phyloP scores from a whole-genome alignment of 306 rosid species.

The Vigna angularis region DNA sequence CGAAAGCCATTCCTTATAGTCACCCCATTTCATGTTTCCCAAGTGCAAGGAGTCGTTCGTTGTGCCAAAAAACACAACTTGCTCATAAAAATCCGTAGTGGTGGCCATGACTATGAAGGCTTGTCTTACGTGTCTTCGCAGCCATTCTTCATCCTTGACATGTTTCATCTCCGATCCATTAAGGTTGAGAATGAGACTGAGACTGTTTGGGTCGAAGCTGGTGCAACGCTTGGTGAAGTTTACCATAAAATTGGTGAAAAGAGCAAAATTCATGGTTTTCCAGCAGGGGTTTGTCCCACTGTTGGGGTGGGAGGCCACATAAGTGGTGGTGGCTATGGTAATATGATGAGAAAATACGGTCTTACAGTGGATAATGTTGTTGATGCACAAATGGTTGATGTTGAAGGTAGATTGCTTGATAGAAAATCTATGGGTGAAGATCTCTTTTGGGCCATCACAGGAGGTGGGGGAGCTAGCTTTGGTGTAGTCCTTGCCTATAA shows the following conservation, averaged over 20 bases:
- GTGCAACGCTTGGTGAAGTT: slow-evolving; percentile 74
- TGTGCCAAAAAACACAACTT: slow-evolving; percentile 61
- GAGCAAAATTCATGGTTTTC: slow-evolving; percentile 69
- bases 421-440: slow-evolving; percentile 79
- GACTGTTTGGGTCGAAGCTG: slow-evolving; percentile 70
- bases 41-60: slow-evolving; percentile 53
- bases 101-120: slow-evolving; percentile 79
- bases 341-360: slow-evolving; percentile 74
- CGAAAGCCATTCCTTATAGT: slow-evolving; percentile 63
- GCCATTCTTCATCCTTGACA: slow-evolving; percentile 73
- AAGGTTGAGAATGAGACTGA: slow-evolving; percentile 50
- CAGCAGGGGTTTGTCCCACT: slow-evolving; percentile 82
- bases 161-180: slow-evolving; percentile 66
- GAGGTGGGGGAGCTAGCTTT: slow-evolving; percentile 85
- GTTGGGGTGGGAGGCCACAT: slow-evolving; percentile 81
- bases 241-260: slow-evolving; percentile 59
- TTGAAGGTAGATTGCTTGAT: slow-evolving; percentile 59
- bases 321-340: slow-evolving; percentile 87
- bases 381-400: slow-evolving; percentile 69
- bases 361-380: slow-evolving; percentile 63
- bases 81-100: slow-evolving; percentile 76
- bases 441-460: slow-evolving; percentile 89
- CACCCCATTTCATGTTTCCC: slow-evolving; percentile 68
- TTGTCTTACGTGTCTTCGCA: slow-evolving; percentile 54
- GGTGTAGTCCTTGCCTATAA: slow-evolving; percentile 70